phyloP scores from a whole-genome alignment of 805 yeast genomes.

The Pichia exigua region DNA sequence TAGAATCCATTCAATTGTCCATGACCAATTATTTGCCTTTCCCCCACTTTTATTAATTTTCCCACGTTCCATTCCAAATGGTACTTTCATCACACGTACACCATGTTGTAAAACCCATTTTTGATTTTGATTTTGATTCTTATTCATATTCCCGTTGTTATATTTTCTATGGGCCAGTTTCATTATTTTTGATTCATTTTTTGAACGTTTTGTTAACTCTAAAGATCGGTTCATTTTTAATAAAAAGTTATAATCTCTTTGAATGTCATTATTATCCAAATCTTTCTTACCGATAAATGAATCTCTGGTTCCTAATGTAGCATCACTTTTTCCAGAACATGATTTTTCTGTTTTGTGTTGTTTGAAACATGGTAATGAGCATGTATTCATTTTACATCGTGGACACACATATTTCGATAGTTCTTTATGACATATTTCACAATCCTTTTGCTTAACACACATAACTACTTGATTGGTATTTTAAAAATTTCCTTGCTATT shows the following conservation, averaged over 20 bases:
- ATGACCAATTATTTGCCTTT: conserved; percentile 54
- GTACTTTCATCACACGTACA: conserved; percentile 53
- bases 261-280: conserved; percentile 45
- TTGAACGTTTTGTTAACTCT: conserved; percentile 4
- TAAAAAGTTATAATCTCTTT: conserved; percentile 80
- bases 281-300: conserved; percentile 43
- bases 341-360: conserved; percentile 53
- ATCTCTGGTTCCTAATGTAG: conserved; percentile 31
- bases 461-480: neutral
- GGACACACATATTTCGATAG: conserved; percentile 71
- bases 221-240: conserved; percentile 35
- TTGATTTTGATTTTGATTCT: neutral
- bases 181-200: neutral
- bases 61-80: conserved; percentile 69
- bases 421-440: conserved; percentile 38
- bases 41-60: conserved; percentile 42
- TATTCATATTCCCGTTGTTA: conserved; percentile 31
- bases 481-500: no score
- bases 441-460: conserved; percentile 15
- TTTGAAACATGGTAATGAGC: conserved; percentile 65
- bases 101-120: conserved; percentile 36
- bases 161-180: conserved; percentile 33
- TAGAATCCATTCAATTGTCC: conserved; percentile 76
- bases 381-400: conserved; percentile 57
- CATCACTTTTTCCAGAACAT: conserved; percentile 62